These are phyloP conservation scores for Talaromyces albobiverticillius DNA, from an alignment of 2,329 filamentous ascomycete genomes.

Conservation along the genomic window DNA sequence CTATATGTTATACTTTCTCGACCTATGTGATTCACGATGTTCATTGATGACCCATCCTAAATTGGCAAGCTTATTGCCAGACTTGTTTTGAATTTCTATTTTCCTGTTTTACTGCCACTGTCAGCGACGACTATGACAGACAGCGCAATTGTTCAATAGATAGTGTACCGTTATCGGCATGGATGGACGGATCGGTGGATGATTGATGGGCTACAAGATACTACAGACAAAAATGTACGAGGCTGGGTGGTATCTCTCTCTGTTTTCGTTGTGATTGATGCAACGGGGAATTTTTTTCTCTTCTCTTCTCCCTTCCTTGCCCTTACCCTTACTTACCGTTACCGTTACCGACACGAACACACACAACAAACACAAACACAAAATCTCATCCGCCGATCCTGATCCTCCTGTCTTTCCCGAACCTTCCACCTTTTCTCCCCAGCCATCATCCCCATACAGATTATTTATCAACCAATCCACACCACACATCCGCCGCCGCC, in stretches of 20 bases:
- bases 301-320: neutral
- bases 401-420: neutral
- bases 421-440: neutral
- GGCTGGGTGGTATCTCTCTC: neutral
- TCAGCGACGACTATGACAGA: neutral
- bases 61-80: neutral
- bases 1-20: neutral
- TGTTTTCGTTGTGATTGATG: neutral
- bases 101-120: constrained; percentile 1
- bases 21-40: constrained; percentile 9
- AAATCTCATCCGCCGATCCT: too few species aligned
- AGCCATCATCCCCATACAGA: neutral
- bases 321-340: too few species aligned
- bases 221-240: neutral
- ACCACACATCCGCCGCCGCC: neutral
- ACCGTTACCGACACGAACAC: too few species aligned
- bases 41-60: constrained; percentile 11
- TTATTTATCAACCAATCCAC: too few species aligned
- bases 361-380: too few species aligned
- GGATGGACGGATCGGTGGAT: constrained; percentile 1
- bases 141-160: constrained; percentile 13
- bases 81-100: neutral
- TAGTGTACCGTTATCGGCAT: constrained; percentile 12
- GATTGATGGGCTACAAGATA: neutral
- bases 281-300: neutral